Evolutionary conservation across 371 early-diverging fungal species (phyloP).

Genomic region (Thermomucor indicae-seudaticae): DNA sequence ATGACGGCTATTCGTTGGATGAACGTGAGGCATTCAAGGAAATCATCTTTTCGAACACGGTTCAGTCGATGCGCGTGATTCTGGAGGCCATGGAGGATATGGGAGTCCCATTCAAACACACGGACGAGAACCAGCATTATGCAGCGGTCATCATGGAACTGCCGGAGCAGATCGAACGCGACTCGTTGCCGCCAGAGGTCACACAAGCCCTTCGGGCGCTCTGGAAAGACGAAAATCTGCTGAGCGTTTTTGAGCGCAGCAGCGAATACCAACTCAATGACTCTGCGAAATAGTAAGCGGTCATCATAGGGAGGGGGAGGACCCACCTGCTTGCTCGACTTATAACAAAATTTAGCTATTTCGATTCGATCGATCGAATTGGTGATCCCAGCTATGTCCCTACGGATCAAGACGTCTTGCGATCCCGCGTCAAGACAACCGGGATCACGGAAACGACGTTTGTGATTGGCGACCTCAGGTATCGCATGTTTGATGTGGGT

Average conservation of each 20-base stretch:
- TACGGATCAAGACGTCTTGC: constrained; percentile 86
- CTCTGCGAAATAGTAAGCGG: constrained; percentile 84
- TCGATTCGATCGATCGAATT: constrained; percentile 90
- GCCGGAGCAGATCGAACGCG: constrained; percentile 81
- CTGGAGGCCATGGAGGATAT: constrained; percentile 90
- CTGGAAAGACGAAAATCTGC: constrained; percentile 84
- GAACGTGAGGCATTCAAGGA: constrained; percentile 90
- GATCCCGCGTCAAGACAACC: constrained; percentile 87
- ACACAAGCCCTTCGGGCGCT: constrained; percentile 73
- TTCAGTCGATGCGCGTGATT: constrained; percentile 92
- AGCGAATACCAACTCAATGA: constrained; percentile 94
- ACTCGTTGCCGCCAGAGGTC: constrained; percentile 72
- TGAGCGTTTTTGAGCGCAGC: constrained; percentile 77
- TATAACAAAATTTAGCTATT: constrained; percentile 65
- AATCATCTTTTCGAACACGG: constrained; percentile 90
- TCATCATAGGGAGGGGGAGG: too few species aligned
- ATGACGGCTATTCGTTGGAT: constrained; percentile 81
- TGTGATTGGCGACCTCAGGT: constrained; percentile 78
- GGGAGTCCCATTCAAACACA: constrained; percentile 62
- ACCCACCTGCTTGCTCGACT: too few species aligned
- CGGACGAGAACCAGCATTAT: constrained; percentile 61
- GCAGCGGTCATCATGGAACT: constrained; percentile 68
- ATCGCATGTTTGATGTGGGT: constrained; percentile 94
- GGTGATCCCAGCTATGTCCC: constrained; percentile 75
- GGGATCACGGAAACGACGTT: constrained; percentile 90